Percentiles rank a stretch among this genome's conserved stretches.
Conservation (phyloP, 1,284 basidiomycete species). For the Bjerkandera adusta region DNA sequence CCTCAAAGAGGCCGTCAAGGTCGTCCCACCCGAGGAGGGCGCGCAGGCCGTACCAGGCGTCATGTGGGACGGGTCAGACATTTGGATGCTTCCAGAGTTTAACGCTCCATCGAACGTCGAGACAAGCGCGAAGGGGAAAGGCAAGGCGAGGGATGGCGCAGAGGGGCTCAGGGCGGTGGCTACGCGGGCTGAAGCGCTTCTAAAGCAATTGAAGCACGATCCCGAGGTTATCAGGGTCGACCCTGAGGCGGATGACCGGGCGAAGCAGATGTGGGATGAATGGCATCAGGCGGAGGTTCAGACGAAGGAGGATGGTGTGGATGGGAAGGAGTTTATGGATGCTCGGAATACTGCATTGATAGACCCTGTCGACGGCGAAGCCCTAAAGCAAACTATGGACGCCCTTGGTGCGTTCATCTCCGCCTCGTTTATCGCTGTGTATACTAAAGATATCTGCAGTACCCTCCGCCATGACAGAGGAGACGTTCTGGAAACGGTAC, state of each 20-base stretch:
- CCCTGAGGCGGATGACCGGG: slow-evolving; percentile 60
- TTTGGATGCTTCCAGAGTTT: slow-evolving; percentile 67
- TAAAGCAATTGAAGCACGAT: slow-evolving; percentile 74
- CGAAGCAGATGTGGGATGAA: slow-evolving; percentile 54
- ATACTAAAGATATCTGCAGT: slow-evolving; percentile 43
- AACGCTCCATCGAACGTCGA: slow-evolving; percentile 17
- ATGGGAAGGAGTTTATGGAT: slow-evolving; percentile 51
- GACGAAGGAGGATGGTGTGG: slow-evolving; percentile 54
- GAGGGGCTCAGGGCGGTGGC: slow-evolving; percentile 55
- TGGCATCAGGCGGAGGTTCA: slow-evolving; percentile 61
- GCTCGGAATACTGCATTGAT: slow-evolving; percentile 50
- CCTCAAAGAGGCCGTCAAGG: slow-evolving; percentile 82
- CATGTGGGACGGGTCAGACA: slow-evolving; percentile 81
- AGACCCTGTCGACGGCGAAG: slow-evolving; percentile 52
- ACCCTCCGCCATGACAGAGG: slow-evolving; percentile 63
- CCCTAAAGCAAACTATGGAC: slow-evolving; percentile 58
- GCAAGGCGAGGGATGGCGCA: slow-evolving; percentile 33
- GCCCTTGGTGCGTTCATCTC: slow-evolving; percentile 50
- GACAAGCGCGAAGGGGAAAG: slow-evolving; percentile 46
- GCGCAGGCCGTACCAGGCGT: slow-evolving; percentile 38
- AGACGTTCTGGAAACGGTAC: slow-evolving; percentile 87
- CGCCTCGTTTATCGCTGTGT: background rate
- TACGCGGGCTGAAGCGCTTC: slow-evolving; percentile 76
- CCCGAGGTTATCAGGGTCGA: slow-evolving; percentile 76
- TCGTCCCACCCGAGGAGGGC: slow-evolving; percentile 76